These are phyloP conservation scores for Diaporthe eres DNA, from an alignment of 2,329 filamentous ascomycete genomes.

Conservation along the genomic window DNA sequence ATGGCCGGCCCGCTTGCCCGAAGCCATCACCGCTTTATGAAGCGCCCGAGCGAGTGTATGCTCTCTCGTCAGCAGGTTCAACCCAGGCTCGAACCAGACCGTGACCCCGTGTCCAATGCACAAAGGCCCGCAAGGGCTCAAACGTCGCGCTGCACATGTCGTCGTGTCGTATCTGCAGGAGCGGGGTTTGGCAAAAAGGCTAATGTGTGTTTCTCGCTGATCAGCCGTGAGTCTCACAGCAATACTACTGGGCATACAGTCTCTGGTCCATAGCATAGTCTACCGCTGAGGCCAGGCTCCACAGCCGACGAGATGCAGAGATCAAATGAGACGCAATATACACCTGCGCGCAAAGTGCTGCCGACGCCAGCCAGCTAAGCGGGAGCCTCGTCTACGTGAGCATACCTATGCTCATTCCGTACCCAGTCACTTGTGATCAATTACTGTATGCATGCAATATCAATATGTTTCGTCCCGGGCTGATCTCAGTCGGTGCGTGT, in stretches of 20 bases:
- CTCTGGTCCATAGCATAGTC: neutral
- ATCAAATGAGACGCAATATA: slow-evolving; percentile 3
- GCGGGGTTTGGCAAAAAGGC: slow-evolving; percentile 4
- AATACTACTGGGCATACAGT: neutral
- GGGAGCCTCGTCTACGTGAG: neutral
- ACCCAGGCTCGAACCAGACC: neutral
- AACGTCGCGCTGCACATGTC: neutral
- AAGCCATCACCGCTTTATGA: neutral
- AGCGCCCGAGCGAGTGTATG: neutral
- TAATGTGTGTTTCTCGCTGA: slow-evolving; percentile 9
- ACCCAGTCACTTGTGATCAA: neutral
- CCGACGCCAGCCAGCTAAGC: neutral
- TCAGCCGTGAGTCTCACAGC: slow-evolving; percentile 21
- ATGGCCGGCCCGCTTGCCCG: neutral
- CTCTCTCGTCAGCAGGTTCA: neutral
- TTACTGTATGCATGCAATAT: neutral
- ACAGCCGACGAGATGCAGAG: neutral
- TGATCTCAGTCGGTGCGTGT: neutral
- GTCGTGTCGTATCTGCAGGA: slow-evolving; percentile 20
- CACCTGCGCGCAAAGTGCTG: neutral
- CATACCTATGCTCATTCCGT: neutral
- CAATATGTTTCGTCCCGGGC: neutral
- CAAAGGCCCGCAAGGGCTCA: neutral
- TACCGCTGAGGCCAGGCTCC: neutral
- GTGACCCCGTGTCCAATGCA: neutral